Conservation (phyloP, 768 basidiomycete genomes). For the Boletus bicolor region DNA sequence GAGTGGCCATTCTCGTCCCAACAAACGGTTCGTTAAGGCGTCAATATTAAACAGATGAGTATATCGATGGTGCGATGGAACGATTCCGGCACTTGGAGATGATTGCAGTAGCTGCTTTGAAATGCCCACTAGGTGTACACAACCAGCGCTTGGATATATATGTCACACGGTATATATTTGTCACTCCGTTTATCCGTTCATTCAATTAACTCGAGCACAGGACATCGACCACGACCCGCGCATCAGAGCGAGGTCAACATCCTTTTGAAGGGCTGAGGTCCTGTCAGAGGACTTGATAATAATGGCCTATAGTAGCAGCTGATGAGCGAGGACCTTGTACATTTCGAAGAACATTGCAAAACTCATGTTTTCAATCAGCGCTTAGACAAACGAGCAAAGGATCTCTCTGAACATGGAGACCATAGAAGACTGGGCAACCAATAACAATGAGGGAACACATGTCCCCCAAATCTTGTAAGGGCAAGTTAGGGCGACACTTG, state of each 20-base stretch:
- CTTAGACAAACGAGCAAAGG: constrained; percentile 9
- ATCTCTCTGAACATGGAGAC: neutral
- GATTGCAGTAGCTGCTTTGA: neutral
- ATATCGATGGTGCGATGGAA: neutral
- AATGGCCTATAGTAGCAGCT: neutral
- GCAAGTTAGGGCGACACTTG: neutral
- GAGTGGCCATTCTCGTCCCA: constrained; percentile 37
- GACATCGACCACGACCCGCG: neutral
- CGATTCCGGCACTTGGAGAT: neutral
- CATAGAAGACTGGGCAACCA: neutral
- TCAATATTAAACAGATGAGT: constrained; percentile 1
- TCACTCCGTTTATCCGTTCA: neutral
- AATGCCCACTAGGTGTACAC: neutral
- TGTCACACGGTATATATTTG: neutral
- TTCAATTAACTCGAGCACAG: neutral
- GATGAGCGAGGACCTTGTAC: constrained; percentile 39
- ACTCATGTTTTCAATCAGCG: constrained; percentile 65
- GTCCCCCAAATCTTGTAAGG: neutral
- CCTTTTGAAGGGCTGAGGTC: too few relatives aligned
- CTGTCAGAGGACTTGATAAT: neutral
- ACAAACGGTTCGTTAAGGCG: neutral
- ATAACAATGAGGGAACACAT: too few relatives aligned
- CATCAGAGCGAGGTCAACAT: neutral
- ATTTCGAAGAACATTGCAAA: constrained; percentile 57
- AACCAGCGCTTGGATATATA: neutral